A percentile compares a stretch with the other conserved stretches of the same genome.
These are phyloP conservation scores for Juncus inflexus DNA, from an alignment of 176 grass and related monocot species.

Conservation along the genomic window DNA sequence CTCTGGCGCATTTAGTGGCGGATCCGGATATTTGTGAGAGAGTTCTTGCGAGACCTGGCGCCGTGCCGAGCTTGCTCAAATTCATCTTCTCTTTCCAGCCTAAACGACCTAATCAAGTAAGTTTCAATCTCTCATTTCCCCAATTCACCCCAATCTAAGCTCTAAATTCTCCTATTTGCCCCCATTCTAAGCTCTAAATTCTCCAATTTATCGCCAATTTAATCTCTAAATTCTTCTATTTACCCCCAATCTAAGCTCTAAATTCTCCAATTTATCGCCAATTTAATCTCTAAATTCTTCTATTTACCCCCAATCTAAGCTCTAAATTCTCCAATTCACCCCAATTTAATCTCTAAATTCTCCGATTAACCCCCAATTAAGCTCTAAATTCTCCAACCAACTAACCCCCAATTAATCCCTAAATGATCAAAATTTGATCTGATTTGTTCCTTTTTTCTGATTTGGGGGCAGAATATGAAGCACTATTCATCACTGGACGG, in stretches of 20 bases:
- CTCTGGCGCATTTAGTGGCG: conserved; percentile 68
- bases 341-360: no score
- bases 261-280: background rate
- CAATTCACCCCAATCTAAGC: no score
- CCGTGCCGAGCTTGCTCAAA: conserved; percentile 66
- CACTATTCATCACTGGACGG: conserved; percentile 56
- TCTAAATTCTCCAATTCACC: background rate
- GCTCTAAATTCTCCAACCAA: no score
- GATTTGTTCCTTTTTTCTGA: conserved; percentile 25
- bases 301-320: background rate
- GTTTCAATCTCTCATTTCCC: background rate
- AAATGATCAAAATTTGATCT: conserved; percentile 7
- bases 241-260: no score
- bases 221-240: no score
- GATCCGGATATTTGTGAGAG: conserved; percentile 50
- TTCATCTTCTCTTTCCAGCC: conserved; percentile 98
- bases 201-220: no score
- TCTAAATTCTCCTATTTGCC: no score
- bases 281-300: background rate
- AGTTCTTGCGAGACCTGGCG: conserved; percentile 60
- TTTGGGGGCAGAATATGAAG: conserved; percentile 54
- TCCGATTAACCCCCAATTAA: background rate
- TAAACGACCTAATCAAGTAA: conserved; percentile 64
- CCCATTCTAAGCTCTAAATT: no score
- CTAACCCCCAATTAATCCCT: conserved; percentile 7